Evolutionary conservation across 108 stramenopile genomes (phyloP), one percentile per base, ranked within the genome.

Genomic region (Stephanodiscus minutulus): DNA sequence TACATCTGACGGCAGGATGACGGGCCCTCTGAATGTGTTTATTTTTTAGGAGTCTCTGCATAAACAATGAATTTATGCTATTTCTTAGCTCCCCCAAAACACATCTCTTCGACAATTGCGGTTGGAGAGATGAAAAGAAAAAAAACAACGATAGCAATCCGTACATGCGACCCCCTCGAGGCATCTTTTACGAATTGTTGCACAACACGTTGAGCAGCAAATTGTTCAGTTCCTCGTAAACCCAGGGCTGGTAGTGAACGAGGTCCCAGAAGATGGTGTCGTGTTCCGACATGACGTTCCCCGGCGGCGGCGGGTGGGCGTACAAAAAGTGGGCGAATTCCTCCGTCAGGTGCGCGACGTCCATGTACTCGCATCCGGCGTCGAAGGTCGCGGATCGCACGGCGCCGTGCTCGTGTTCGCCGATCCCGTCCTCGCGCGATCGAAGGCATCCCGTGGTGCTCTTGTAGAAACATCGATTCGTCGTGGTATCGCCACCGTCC

Each of bases 191-290:
- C n/a, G n/a, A n/a, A n/a, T n/a, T 44, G 59, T 72, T 72, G 65
- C 73, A 74, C 25, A 74, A 25, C 3, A 74, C 52, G 58, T 74
- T 74, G 2, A 74, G 66, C 33, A 74, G 15, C 29, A 74, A 55
- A 33, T 61, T 67, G 35, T 74, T 74, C 44, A 74, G 36, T 46
- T 74, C 73, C 53, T 74, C 73, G 36, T 68, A 68, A 5, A 74
- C 73, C 73, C 73, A 74, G 7, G 73, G 73, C 29, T 33, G 29
- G 20, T 67, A 73, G 36, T 66, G 54, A n/a, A 74, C 73, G 6
- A 1, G 0, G 43, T 67, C 64, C 60, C 60, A 72, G 47, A 63
- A 64, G 15, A 61, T 25, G 54, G 31, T 54, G 17, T 0, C 1
- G 9, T 43, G 22, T 47, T 64, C 62, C 21, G 25, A 43, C 25